Evolutionary conservation across 225 moss, liverwort and hornwort species (phyloP).

Genomic region (Neckera pumila): DNA sequence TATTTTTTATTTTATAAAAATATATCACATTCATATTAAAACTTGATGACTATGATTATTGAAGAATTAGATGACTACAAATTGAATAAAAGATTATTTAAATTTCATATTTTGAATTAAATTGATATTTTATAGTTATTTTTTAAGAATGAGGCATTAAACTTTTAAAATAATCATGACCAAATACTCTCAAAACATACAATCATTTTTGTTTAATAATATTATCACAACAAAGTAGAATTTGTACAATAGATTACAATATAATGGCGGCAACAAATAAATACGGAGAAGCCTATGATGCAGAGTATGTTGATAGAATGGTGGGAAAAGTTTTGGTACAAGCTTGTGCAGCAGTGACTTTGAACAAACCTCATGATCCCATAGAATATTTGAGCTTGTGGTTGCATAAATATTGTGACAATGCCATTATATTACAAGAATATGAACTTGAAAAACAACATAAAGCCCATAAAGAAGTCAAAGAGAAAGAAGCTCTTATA

Average conservation of each 20-base stretch:
- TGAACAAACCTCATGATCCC: constrained; percentile 29
- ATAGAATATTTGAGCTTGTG: constrained; percentile 43
- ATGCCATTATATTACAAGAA: constrained; percentile 12
- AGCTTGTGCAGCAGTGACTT: constrained; percentile 15
- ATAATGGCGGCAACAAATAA: not conserved
- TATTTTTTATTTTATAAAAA: no score
- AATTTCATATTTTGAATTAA: no score
- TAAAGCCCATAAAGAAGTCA: not conserved
- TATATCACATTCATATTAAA: no score
- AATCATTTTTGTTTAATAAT: no score
- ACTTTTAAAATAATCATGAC: not conserved
- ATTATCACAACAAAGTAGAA: not conserved
- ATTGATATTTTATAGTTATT: no score
- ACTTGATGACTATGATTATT: no score
- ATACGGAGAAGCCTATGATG: constrained; percentile 30
- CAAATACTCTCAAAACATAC: fast-evolving
- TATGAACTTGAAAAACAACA: constrained; percentile 22
- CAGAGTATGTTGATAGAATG: constrained; percentile 27
- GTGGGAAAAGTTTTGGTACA: constrained; percentile 29
- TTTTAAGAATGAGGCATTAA: not conserved
- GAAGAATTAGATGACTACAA: no score
- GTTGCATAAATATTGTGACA: constrained; percentile 48
- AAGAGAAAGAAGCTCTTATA: not conserved
- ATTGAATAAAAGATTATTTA: not conserved
- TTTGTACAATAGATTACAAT: not conserved